These are phyloP conservation scores for Rhypophila decipiens DNA, from an alignment of 495 filamentous ascomycete genomes.

Conservation along the genomic window DNA sequence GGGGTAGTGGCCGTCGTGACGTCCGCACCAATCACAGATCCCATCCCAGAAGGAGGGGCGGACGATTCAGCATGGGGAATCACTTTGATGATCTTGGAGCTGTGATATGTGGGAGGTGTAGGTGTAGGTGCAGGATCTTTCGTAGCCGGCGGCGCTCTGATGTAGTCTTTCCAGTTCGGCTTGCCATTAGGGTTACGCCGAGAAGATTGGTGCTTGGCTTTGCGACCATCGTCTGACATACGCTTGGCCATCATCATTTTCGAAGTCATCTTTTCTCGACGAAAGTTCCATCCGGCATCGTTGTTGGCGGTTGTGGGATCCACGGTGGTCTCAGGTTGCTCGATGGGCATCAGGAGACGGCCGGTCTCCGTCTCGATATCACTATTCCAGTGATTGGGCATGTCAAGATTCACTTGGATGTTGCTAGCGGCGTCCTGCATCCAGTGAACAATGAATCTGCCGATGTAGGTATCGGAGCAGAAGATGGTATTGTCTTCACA, in stretches of 20 bases:
- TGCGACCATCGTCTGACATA: too few relatives aligned
- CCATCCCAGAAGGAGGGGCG: too few relatives aligned
- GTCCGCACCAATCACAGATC: too few relatives aligned
- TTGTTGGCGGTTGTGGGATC: not conserved
- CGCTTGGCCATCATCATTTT: slow-evolving; percentile 5
- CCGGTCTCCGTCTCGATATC: slow-evolving; percentile 30
- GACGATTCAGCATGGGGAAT: not conserved
- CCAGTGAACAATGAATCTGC: slow-evolving; percentile 10
- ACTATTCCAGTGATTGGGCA: slow-evolving; percentile 14
- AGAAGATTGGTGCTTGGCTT: too few relatives aligned
- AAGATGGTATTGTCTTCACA: slow-evolving; percentile 11
- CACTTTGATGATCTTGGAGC: too few relatives aligned
- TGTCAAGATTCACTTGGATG: slow-evolving; percentile 9
- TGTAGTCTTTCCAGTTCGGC: too few relatives aligned
- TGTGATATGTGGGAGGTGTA: too few relatives aligned
- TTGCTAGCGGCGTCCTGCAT: not conserved
- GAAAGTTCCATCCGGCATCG: slow-evolving; percentile 8
- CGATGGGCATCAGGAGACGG: slow-evolving; percentile 17
- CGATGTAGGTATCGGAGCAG: not conserved
- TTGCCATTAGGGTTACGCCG: not conserved
- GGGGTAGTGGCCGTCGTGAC: too few relatives aligned
- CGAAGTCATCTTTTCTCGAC: slow-evolving; percentile 13
- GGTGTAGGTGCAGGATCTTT: not conserved
- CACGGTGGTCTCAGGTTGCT: slow-evolving; percentile 15
- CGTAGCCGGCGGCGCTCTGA: too few relatives aligned